Conservation (phyloP, 2,329 filamentous ascomycete genomes). For the Gaeumannomyces tritici region DNA sequence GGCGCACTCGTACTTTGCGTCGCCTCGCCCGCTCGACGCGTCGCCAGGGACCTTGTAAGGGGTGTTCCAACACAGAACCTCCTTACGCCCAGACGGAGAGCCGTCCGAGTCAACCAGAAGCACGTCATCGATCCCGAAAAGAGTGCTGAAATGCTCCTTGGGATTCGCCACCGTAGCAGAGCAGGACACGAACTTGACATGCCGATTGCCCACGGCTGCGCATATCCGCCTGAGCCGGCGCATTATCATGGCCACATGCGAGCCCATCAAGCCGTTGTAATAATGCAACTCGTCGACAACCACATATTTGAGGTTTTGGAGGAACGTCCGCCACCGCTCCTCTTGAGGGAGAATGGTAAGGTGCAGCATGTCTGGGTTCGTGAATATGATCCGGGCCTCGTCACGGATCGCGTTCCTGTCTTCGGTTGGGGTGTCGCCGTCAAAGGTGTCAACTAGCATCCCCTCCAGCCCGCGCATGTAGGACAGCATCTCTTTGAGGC, state of each 20-base stretch:
- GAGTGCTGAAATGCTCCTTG: conserved; percentile 78
- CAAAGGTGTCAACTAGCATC: conserved; percentile 81
- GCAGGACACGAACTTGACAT: conserved; percentile 86
- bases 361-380: conserved; percentile 96
- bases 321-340: conserved; percentile 74
- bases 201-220: conserved; percentile 76
- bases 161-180: conserved; percentile 96
- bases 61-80: conserved; percentile 97
- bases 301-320: conserved; percentile 82
- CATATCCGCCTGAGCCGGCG: conserved; percentile 78
- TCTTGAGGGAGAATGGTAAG: conserved; percentile 90
- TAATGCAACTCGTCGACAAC: conserved; percentile 91
- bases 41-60: conserved; percentile 86
- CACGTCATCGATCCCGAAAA: conserved; percentile 77
- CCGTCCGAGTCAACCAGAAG: conserved; percentile 83
- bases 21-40: conserved; percentile 75
- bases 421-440: conserved; percentile 83
- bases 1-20: conserved; percentile 76
- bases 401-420: conserved; percentile 75
- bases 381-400: conserved; percentile 87
- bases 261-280: conserved; percentile 90
- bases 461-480: conserved; percentile 73
- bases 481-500: conserved; percentile 71
- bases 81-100: conserved; percentile 83
- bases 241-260: conserved; percentile 94